Percentiles rank a stretch among this genome's conserved stretches.
phyloP scores from a whole-genome alignment of 371 early-diverging fungal genomes.

The Actinomortierella ambigua region DNA sequence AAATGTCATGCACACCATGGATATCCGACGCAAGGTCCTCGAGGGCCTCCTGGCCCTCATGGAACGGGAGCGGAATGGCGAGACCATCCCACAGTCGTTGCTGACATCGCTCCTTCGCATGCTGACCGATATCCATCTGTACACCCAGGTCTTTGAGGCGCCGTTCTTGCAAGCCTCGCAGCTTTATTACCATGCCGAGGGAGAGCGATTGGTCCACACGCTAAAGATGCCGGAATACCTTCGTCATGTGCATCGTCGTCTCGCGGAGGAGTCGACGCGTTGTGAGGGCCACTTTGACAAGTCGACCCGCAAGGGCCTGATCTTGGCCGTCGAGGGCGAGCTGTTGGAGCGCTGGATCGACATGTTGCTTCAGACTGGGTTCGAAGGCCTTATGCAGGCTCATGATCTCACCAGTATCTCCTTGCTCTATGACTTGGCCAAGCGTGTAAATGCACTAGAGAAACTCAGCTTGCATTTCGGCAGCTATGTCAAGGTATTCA shows the following conservation, averaged over 20 bases:
- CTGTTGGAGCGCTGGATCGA: slow-evolving; percentile 66
- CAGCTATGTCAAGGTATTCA: slow-evolving; percentile 53
- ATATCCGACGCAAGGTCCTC: slow-evolving; percentile 59
- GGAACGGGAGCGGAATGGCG: slow-evolving; percentile 64
- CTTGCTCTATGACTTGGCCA: slow-evolving; percentile 60
- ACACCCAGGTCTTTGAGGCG: slow-evolving; percentile 70
- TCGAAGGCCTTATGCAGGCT: slow-evolving; percentile 70
- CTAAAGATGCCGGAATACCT: slow-evolving; percentile 66
- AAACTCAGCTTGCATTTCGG: slow-evolving; percentile 44
- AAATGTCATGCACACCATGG: slow-evolving; percentile 54
- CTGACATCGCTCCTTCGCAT: slow-evolving; percentile 74
- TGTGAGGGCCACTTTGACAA: slow-evolving; percentile 69
- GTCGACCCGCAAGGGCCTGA: slow-evolving; percentile 66
- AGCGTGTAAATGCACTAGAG: slow-evolving; percentile 51
- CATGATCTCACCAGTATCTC: slow-evolving; percentile 61
- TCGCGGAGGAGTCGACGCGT: slow-evolving; percentile 72
- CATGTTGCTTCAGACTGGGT: slow-evolving; percentile 73
- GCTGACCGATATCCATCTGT: slow-evolving; percentile 79
- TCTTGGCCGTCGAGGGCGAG: slow-evolving; percentile 63
- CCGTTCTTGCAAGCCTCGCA: slow-evolving; percentile 67
- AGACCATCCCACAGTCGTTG: slow-evolving; percentile 56
- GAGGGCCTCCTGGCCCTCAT: slow-evolving; percentile 61
- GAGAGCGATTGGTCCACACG: slow-evolving; percentile 51
- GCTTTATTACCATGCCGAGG: slow-evolving; percentile 71
- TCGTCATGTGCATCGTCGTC: slow-evolving; percentile 63